Conservation (phyloP, 345 rosid species). For the Salix dunnii region DNA sequence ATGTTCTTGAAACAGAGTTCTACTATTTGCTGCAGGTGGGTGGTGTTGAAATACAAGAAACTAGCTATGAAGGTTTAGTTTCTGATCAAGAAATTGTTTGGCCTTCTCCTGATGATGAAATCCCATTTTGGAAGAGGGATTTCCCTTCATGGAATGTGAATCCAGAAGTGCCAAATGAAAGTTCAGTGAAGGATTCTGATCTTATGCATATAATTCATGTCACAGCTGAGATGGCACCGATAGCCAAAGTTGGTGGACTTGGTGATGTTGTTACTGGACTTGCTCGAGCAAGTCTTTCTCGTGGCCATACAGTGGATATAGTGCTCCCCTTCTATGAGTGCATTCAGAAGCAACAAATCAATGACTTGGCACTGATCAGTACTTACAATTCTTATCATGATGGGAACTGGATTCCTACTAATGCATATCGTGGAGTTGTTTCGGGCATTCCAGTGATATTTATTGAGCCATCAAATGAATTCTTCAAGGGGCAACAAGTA, state of each 20-base stretch:
- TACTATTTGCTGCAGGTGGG: slow-evolving; percentile 16
- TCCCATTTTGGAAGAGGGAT: slow-evolving; percentile 51
- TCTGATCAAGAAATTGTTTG: slow-evolving; percentile 21
- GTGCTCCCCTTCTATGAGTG: slow-evolving; percentile 62
- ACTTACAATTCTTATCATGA: slow-evolving; percentile 44
- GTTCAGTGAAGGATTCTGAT: slow-evolving; percentile 35
- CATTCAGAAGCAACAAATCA: slow-evolving; percentile 36
- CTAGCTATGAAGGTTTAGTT: slow-evolving; percentile 2
- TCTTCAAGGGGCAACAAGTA: slow-evolving; percentile 46
- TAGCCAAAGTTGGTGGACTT: slow-evolving; percentile 68
- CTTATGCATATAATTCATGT: slow-evolving; percentile 44
- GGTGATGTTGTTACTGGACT: slow-evolving; percentile 63
- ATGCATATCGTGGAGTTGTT: slow-evolving; percentile 44
- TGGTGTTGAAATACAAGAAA: slow-evolving; percentile 7
- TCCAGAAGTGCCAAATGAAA: slow-evolving; percentile 21
- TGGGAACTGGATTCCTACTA: slow-evolving; percentile 43
- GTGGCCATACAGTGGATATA: slow-evolving; percentile 48
- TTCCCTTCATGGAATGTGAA: slow-evolving; percentile 38
- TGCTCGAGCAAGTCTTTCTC: slow-evolving; percentile 48
- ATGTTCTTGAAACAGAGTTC: neutral
- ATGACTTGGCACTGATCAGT: slow-evolving; percentile 30
- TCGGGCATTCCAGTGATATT: slow-evolving; percentile 44
- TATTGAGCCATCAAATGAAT: slow-evolving; percentile 49
- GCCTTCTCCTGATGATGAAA: slow-evolving; percentile 49
- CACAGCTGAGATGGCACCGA: slow-evolving; percentile 59